These are phyloP conservation scores for Diaporthe vexans DNA, from an alignment of 2,329 filamentous ascomycete genomes.

Conservation along the genomic window DNA sequence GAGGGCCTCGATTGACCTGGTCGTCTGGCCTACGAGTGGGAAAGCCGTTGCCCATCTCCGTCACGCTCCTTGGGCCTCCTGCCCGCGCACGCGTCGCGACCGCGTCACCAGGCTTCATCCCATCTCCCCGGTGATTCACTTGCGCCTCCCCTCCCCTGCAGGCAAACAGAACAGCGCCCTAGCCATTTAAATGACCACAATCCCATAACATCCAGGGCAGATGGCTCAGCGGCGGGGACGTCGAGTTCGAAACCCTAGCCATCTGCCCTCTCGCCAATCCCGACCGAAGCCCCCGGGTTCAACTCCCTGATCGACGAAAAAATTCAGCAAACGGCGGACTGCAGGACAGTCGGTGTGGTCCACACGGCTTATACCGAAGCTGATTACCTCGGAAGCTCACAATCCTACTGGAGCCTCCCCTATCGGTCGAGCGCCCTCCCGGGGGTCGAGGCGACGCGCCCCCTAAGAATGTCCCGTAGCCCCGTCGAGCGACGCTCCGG, in stretches of 20 bases:
- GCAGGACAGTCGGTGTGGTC: neutral
- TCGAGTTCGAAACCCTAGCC: neutral
- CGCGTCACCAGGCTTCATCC: neutral
- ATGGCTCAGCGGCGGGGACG: constrained; percentile 14
- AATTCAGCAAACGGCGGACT: neutral
- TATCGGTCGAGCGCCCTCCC: no score
- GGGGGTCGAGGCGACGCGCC: no score
- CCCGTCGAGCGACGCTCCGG: no score
- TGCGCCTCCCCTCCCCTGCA: neutral
- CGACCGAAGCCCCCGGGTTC: constrained; percentile 19
- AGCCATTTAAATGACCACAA: neutral
- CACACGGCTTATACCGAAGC: no score
- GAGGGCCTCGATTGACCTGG: no score
- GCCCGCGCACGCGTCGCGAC: neutral
- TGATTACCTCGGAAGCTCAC: no score
- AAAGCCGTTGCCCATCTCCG: neutral
- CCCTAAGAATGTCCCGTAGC: no score
- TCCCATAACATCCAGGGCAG: neutral
- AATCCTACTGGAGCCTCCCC: no score
- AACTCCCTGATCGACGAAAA: neutral
- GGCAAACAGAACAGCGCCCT: neutral
- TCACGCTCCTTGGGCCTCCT: no score
- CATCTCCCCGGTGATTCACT: constrained; percentile 19
- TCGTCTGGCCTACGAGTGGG: neutral
- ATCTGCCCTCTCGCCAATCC: constrained; percentile 15